A percentile compares a stretch with the other conserved stretches of the same genome.
Evolutionary conservation across 2,329 filamentous ascomycete genomes (phyloP).

Genomic region (Hypoxylon sp.): DNA sequence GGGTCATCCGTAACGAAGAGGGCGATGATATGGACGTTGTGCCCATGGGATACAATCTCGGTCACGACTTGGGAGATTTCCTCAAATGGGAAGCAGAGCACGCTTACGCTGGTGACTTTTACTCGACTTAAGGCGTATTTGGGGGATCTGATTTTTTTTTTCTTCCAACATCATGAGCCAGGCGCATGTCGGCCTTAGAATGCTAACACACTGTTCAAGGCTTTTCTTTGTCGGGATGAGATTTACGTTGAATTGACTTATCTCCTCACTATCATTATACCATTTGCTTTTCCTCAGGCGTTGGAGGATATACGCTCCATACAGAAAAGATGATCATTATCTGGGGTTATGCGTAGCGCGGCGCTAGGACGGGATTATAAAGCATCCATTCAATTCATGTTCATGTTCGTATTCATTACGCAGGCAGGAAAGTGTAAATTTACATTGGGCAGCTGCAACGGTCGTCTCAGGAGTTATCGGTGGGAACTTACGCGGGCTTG

Average conservation of each 20-base stretch:
- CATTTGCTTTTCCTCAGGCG: slow-evolving; percentile 29
- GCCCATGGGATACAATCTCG: slow-evolving; percentile 72
- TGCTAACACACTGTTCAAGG: not conserved
- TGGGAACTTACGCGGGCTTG: slow-evolving; percentile 33
- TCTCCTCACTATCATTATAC: slow-evolving; percentile 29
- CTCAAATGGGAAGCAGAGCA: slow-evolving; percentile 68
- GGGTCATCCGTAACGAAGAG: slow-evolving; percentile 56
- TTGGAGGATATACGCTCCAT: slow-evolving; percentile 31
- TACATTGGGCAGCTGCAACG: slow-evolving; percentile 17
- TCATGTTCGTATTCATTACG: not conserved
- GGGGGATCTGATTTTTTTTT: slow-evolving; percentile 9
- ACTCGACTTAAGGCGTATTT: slow-evolving; percentile 27
- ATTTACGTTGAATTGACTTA: slow-evolving; percentile 20
- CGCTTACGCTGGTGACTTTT: slow-evolving; percentile 55
- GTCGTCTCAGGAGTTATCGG: not conserved
- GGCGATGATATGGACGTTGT: slow-evolving; percentile 58
- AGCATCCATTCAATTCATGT: slow-evolving; percentile 17
- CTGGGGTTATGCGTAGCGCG: slow-evolving; percentile 27
- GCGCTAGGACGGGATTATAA: slow-evolving; percentile 27
- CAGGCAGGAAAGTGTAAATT: slow-evolving; percentile 17
- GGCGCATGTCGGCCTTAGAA: slow-evolving; percentile 18
- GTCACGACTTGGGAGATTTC: slow-evolving; percentile 70
- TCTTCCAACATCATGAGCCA: slow-evolving; percentile 28
- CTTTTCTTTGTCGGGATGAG: slow-evolving; percentile 19
- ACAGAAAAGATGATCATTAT: slow-evolving; percentile 27